phyloP scores from a whole-genome alignment of 1,284 basidiomycete species.

The Phenoliferia sp. region DNA sequence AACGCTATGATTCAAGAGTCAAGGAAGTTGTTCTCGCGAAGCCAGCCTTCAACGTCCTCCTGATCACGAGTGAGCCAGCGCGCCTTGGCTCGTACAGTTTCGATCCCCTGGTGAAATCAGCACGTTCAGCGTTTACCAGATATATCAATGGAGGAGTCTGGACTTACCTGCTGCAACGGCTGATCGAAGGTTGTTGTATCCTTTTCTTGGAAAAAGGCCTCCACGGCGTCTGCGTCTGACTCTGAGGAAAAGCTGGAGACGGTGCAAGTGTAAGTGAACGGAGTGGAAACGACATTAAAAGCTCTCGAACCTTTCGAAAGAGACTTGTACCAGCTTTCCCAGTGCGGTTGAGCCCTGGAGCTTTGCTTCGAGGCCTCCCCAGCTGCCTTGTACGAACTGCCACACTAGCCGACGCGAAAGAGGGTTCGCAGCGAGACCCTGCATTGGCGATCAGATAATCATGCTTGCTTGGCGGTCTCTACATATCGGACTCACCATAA shows the following conservation, averaged over 20 bases:
- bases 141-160: not conserved
- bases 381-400: conserved; percentile 13
- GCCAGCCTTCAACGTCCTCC: conserved; percentile 58
- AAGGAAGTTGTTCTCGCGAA: conserved; percentile 45
- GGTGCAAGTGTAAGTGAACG: too few relatives aligned
- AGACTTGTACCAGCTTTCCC: conserved; percentile 11
- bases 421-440: conserved; percentile 21
- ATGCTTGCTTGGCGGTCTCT: not conserved
- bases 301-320: too few relatives aligned
- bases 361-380: conserved; percentile 14
- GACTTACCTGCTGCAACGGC: conserved; percentile 13
- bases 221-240: conserved; percentile 62
- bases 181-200: conserved; percentile 15
- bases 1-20: not conserved
- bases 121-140: not conserved
- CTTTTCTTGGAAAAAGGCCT: conserved; percentile 52
- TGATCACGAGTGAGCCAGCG: conserved; percentile 53
- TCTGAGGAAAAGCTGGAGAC: conserved; percentile 56
- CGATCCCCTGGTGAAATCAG: conserved; percentile 46
- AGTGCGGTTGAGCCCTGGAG: conserved; percentile 11
- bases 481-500: conserved; percentile 3
- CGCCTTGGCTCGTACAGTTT: conserved; percentile 50
- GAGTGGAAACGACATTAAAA: too few relatives aligned
- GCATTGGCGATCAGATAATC: not conserved
- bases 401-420: conserved; percentile 18